Conservation (phyloP, 768 basidiomycete species). For the Macrolepiota dolichaula region DNA sequence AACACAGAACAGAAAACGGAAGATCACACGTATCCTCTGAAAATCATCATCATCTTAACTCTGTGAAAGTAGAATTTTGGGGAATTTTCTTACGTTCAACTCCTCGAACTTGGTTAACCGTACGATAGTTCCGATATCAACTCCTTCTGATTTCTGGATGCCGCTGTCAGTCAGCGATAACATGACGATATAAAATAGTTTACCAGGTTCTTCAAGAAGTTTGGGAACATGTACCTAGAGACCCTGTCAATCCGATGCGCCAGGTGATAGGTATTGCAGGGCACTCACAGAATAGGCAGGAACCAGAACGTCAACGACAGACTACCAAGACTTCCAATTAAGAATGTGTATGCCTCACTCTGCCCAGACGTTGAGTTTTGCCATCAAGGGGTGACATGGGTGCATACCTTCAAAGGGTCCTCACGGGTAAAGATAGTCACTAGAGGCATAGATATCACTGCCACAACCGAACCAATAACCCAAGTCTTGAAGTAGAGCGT, state of each 20-base stretch:
- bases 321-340: slow-evolving; percentile 68
- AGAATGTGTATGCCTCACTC: slow-evolving; percentile 68
- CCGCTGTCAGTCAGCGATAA: not conserved
- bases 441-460: slow-evolving; percentile 65
- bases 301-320: slow-evolving; percentile 73
- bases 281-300: slow-evolving; percentile 58
- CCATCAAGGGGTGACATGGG: slow-evolving; percentile 4
- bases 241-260: not conserved
- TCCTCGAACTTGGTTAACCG: slow-evolving; percentile 80
- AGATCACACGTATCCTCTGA: slow-evolving; percentile 67
- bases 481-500: slow-evolving; percentile 74
- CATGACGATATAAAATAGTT: slow-evolving; percentile 15
- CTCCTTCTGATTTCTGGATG: slow-evolving; percentile 51
- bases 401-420: slow-evolving; percentile 55
- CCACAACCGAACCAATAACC: slow-evolving; percentile 59
- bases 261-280: not conserved
- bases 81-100: slow-evolving; percentile 57
- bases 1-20: slow-evolving; percentile 69
- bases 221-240: slow-evolving; percentile 60
- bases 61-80: not conserved
- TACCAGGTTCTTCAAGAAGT: slow-evolving; percentile 61
- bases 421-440: slow-evolving; percentile 61
- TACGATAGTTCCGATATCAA: slow-evolving; percentile 63
- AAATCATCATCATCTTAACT: not conserved
- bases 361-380: slow-evolving; percentile 22